phyloP scores from a whole-genome alignment of 2,329 filamentous ascomycete genomes.

The Neoascochyta sp. region DNA sequence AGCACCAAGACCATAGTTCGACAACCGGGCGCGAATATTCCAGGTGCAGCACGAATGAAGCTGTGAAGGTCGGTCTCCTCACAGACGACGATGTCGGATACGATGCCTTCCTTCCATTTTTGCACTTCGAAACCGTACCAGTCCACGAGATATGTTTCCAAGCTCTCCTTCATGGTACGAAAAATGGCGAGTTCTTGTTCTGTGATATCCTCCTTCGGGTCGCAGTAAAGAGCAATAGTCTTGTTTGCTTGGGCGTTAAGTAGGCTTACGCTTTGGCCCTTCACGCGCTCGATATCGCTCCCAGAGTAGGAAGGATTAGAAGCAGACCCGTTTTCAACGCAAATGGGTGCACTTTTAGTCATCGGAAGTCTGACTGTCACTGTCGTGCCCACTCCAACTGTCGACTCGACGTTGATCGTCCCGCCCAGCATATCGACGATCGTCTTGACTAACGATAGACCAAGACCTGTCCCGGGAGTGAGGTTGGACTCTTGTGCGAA shows the following conservation, averaged over 20 bases:
- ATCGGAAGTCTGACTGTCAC: constrained; percentile 5
- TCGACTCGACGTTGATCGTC: constrained; percentile 13
- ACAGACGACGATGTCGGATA: constrained; percentile 2
- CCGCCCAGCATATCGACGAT: constrained; percentile 15
- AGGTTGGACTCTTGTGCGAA: constrained; percentile 22
- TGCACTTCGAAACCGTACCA: constrained; percentile 14
- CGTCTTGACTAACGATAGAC: constrained; percentile 17
- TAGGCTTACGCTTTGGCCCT: background rate
- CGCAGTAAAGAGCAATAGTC: constrained; percentile 2
- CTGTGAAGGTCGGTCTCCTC: constrained; percentile 3
- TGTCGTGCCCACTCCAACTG: constrained; percentile 4
- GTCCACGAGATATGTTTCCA: constrained; percentile 10
- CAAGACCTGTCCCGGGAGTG: constrained; percentile 17
- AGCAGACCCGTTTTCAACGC: background rate
- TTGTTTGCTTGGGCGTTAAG: background rate
- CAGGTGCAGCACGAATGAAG: constrained; percentile 1
- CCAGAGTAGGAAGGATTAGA: background rate
- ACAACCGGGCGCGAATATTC: constrained; percentile 1
- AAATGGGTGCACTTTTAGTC: constrained; percentile 3
- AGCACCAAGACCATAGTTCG: constrained; percentile 5
- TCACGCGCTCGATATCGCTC: too few species aligned
- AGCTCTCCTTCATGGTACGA: constrained; percentile 4
- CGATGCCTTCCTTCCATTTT: constrained; percentile 1
- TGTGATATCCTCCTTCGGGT: background rate
- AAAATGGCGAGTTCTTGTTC: constrained; percentile 3